Evolutionary conservation across 768 basidiomycete species (phyloP).

Genomic region (Hydnomerulius pinastri): DNA sequence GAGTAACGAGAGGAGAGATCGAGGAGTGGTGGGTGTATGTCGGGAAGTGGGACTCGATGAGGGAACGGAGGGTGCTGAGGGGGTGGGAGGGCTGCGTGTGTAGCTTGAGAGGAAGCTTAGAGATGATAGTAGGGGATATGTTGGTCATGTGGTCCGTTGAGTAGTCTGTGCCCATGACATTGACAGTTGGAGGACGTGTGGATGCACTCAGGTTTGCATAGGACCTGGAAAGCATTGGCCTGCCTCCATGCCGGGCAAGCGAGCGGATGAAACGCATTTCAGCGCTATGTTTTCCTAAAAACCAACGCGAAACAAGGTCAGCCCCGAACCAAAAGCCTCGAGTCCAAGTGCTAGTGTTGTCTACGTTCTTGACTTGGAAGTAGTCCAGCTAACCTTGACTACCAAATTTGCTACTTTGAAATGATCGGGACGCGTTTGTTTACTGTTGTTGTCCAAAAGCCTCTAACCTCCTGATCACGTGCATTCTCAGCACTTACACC

Average conservation of each 20-base stretch:
- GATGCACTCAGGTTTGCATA: conserved; percentile 12
- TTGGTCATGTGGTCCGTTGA: conserved; percentile 82
- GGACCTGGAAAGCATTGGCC: conserved; percentile 7
- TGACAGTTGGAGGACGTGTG: conserved; percentile 30
- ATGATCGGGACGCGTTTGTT: conserved; percentile 20
- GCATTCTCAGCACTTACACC: neutral
- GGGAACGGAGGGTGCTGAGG: conserved; percentile 76
- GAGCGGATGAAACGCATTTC: conserved; percentile 20
- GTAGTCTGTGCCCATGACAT: conserved; percentile 68
- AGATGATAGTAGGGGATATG: conserved; percentile 79
- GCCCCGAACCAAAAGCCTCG: neutral
- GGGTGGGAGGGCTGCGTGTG: conserved; percentile 82
- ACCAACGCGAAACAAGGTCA: neutral
- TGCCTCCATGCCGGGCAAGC: neutral
- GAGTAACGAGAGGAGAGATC: conserved; percentile 86
- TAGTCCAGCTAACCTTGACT: too few relatives aligned
- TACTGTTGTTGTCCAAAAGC: conserved; percentile 11
- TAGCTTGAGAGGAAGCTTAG: conserved; percentile 75
- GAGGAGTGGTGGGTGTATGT: conserved; percentile 73
- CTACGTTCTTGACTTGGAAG: neutral
- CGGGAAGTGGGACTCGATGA: conserved; percentile 85
- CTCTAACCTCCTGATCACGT: conserved; percentile 6
- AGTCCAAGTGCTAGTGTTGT: neutral
- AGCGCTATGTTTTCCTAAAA: neutral
- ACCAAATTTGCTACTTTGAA: too few relatives aligned